A percentile compares a stretch with the other conserved stretches of the same genome.
These are phyloP conservation scores for Talaromyces sp. DNA, from an alignment of 2,329 filamentous ascomycete genomes.

Conservation along the genomic window DNA sequence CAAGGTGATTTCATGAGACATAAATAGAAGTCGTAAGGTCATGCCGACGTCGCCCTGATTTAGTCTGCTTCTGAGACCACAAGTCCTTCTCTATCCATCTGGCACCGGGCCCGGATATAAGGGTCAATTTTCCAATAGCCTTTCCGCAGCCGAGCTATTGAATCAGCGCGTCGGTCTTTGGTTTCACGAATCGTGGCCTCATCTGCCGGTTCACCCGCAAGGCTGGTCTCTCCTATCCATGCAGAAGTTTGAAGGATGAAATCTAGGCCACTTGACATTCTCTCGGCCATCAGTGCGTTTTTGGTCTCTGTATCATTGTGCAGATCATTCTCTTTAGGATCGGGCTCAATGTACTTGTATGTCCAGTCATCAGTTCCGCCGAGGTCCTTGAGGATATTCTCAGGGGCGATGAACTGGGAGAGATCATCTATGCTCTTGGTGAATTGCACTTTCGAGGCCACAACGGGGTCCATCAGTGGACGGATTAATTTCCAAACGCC, in stretches of 20 bases:
- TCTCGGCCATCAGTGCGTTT: not conserved
- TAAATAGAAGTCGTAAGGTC: not conserved
- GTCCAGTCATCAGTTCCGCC: not conserved
- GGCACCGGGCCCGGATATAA: not conserved
- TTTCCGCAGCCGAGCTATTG: not conserved
- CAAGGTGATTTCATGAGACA: not conserved
- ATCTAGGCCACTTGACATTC: not conserved
- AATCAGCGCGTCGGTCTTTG: not conserved
- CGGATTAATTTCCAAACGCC: not conserved
- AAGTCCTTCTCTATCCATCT: not conserved
- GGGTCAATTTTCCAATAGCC: not conserved
- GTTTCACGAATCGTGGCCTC: not conserved
- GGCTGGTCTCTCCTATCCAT: not conserved
- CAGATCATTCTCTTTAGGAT: not conserved
- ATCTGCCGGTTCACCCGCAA: not conserved
- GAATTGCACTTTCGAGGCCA: not conserved
- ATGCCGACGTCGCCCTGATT: not conserved
- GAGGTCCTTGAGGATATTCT: not conserved
- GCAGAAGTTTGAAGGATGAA: not conserved
- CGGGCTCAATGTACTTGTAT: not conserved
- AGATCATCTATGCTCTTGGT: not conserved
- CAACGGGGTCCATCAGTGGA: not conserved
- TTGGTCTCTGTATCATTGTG: not conserved
- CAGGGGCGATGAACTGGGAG: not conserved
- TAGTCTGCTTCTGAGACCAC: not conserved